Evolutionary conservation across 2,329 filamentous ascomycete genomes (phyloP).

Genomic region (Claviceps pazoutovae): DNA sequence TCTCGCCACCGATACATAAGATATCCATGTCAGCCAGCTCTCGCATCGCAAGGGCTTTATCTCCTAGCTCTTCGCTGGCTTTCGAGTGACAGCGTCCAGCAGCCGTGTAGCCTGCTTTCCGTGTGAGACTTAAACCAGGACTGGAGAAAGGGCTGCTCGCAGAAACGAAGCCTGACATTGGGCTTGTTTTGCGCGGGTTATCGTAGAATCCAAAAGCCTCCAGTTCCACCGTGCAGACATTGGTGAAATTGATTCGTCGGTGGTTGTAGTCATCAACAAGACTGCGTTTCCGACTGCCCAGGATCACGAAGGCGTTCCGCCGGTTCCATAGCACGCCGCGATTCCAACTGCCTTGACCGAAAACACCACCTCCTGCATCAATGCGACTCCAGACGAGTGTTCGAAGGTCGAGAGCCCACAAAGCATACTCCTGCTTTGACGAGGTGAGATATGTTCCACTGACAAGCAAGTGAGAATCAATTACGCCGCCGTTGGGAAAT

Average conservation of each 20-base stretch:
- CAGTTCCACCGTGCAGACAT: conserved; percentile 91
- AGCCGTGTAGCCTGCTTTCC: conserved; percentile 50
- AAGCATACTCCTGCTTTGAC: conserved; percentile 92
- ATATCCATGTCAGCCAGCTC: conserved; percentile 96
- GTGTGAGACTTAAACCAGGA: conserved; percentile 39
- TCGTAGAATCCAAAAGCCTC: conserved; percentile 97
- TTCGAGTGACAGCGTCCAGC: conserved; percentile 64
- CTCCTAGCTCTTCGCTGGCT: conserved; percentile 74
- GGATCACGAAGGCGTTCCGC: conserved; percentile 86
- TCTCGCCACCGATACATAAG: conserved; percentile 76
- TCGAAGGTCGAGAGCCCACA: conserved; percentile 86
- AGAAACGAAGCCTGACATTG: conserved; percentile 73
- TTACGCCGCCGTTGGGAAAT: conserved; percentile 90
- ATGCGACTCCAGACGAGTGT: conserved; percentile 90
- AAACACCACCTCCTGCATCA: conserved; percentile 85
- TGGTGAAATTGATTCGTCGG: conserved; percentile 90
- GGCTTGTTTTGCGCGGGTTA: conserved; percentile 67
- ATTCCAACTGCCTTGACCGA: conserved; percentile 97
- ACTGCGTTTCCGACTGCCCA: conserved; percentile 85
- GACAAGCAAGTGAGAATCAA: conserved; percentile 93
- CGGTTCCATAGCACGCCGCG: conserved; percentile 85
- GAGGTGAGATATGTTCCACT: conserved; percentile 95
- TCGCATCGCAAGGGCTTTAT: conserved; percentile 61
- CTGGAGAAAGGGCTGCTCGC: conserved; percentile 57
- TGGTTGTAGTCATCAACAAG: conserved; percentile 98